Percentiles rank a stretch among this genome's conserved stretches.
Evolutionary conservation across 2,329 filamentous ascomycete genomes (phyloP).

Genomic region (Pseudofabraea citricarpa): DNA sequence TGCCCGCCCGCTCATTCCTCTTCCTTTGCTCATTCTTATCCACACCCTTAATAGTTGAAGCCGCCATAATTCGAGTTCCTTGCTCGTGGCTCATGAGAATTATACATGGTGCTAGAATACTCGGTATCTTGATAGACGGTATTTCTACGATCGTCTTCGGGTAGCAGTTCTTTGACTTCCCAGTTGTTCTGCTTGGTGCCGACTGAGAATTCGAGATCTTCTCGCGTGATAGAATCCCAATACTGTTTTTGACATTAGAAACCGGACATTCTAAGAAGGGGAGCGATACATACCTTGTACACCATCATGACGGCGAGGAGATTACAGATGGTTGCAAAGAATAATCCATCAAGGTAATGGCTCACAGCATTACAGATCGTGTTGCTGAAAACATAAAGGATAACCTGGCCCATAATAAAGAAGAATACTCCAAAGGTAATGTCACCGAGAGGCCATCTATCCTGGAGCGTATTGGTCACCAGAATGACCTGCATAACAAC

Average conservation of each 20-base stretch:
- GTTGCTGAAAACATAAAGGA: conserved; percentile 85
- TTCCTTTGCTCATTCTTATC: background rate
- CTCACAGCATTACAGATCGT: conserved; percentile 78
- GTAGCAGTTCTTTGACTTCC: conserved; percentile 84
- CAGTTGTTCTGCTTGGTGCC: conserved; percentile 94
- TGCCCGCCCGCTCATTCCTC: background rate
- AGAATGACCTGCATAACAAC: conserved; percentile 82
- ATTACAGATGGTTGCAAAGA: conserved; percentile 93
- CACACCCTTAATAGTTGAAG: conserved; percentile 25
- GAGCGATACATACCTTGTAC: conserved; percentile 68
- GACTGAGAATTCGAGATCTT: conserved; percentile 97
- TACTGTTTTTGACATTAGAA: conserved; percentile 51
- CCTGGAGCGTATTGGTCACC: conserved; percentile 84
- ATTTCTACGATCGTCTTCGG: conserved; percentile 27
- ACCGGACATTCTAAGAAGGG: conserved; percentile 2
- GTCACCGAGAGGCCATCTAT: conserved; percentile 91
- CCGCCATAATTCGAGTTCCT: conserved; percentile 29
- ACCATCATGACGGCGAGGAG: conserved; percentile 98
- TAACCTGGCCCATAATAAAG: conserved; percentile 86
- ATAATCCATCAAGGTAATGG: conserved; percentile 91
- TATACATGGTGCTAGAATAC: conserved; percentile 18
- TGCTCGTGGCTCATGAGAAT: conserved; percentile 6
- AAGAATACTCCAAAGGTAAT: conserved; percentile 88
- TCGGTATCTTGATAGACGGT: conserved; percentile 28
- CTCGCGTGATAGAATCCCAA: conserved; percentile 98